Base-by-base conservation (phyloP, 345 rosid species). In the Zanthoxylum bungeanum region DNA sequence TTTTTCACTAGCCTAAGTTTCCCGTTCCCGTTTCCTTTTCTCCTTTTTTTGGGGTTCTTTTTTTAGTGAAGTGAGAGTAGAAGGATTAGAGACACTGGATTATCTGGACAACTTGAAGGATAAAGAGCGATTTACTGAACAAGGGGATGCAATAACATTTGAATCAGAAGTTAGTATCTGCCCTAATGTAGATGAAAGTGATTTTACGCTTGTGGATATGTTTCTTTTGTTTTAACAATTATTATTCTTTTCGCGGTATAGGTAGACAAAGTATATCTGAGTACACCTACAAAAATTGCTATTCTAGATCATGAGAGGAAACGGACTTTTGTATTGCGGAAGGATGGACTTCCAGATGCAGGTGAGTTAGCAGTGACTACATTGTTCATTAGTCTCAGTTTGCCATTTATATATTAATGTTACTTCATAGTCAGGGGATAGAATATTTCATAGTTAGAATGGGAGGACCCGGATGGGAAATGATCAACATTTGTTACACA, bases 271-370 rank as follows among this genome's bases (percentile, higher is more conserved):
- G 53, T 83, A 65, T 86, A 86, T 78, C 84, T 83, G 39, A 74
- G 83, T 57, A 83, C 89, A 27, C 89, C 89, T 4, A 82, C 88
- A 58, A 84, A 86, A 73, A 86, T 86, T 42, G 90, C 90, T 19
- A 84, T 86, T 58, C 75, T 86, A 60, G 91, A 86, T 75, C 91
- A 84, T 56, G 91, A 86, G 68, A 85, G 81, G 68, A 86, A 86
- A 80, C 80, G 88, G 64, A 86, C 91, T 30, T 82, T 84, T 69
- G 91, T 84, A 19, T 44, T 86, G 70, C 81, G 87, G 46, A 86
- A 86, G 74, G 91, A 86, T 75, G 91, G 91, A 39, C 85, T 86
- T 44, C 88, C 90, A 16, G 90, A 86, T 84, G 90, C 88, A n/a
- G 90, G 90, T 86, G 64, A 80, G 81, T 63, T 36, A 27, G 57